Evolutionary conservation across 2,329 filamentous ascomycete species (phyloP).

Genomic region (Fusarium sp.): DNA sequence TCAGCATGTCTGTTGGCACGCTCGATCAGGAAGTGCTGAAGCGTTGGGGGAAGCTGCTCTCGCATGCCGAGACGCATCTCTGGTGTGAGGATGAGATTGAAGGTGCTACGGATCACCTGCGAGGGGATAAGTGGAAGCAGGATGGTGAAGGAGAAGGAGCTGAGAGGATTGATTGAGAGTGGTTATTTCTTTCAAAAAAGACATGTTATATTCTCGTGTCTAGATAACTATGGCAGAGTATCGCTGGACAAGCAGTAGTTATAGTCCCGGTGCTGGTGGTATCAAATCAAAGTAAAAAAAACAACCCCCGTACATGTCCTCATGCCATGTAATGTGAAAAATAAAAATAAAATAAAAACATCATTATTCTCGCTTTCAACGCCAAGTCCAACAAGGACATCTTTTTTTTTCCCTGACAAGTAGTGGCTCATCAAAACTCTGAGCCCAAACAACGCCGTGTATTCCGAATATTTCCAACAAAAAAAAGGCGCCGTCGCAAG

Average conservation of each 20-base stretch:
- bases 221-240: slow-evolving; percentile 1
- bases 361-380: slow-evolving; percentile 18
- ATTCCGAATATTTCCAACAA: slow-evolving; percentile 8
- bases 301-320: slow-evolving; percentile 1
- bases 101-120: slow-evolving; percentile 61
- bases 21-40: slow-evolving; percentile 59
- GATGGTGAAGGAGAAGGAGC: slow-evolving; percentile 40
- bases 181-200: slow-evolving; percentile 1
- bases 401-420: slow-evolving; percentile 1
- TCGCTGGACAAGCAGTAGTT: not conserved
- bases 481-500: not conserved
- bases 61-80: slow-evolving; percentile 53
- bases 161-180: slow-evolving; percentile 17
- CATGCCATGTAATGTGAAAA: not conserved
- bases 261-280: slow-evolving; percentile 21
- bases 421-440: not conserved
- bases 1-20: slow-evolving; percentile 57
- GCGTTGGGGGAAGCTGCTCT: slow-evolving; percentile 55
- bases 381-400: slow-evolving; percentile 14
- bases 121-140: slow-evolving; percentile 41
- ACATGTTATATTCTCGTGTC: slow-evolving; percentile 2
- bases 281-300: slow-evolving; percentile 26
- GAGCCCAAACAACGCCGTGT: slow-evolving; percentile 20
- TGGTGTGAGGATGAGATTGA: slow-evolving; percentile 60
- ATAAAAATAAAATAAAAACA: not conserved